phyloP scores from a whole-genome alignment of 2,329 filamentous ascomycete species.

The Verticillium nonalfalfae region DNA sequence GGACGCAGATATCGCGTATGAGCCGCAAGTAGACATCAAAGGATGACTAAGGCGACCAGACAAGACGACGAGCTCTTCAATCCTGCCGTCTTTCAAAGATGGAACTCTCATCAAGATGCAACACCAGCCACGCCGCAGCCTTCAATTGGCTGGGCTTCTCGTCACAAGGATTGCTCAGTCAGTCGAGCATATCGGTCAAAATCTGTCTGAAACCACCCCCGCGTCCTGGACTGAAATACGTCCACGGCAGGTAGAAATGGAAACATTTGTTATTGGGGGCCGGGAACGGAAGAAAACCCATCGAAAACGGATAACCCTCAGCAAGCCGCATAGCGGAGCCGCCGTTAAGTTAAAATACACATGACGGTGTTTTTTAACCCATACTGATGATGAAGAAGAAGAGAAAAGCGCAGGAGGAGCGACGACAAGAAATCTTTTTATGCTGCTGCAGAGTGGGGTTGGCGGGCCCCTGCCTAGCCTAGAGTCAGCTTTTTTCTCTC shows the following conservation, averaged over 20 bases:
- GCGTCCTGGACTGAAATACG: slow-evolving; percentile 37
- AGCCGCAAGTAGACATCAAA: no score
- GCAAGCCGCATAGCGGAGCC: slow-evolving; percentile 50
- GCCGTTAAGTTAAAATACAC: slow-evolving; percentile 39
- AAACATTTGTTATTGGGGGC: slow-evolving; percentile 42
- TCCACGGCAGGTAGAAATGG: slow-evolving; percentile 38
- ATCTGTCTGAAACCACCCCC: slow-evolving; percentile 44
- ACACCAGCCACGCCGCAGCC: no score
- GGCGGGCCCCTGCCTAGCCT: neutral
- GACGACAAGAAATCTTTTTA: slow-evolving; percentile 3
- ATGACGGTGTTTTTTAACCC: slow-evolving; percentile 44
- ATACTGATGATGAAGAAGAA: slow-evolving; percentile 35
- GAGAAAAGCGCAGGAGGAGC: slow-evolving; percentile 14
- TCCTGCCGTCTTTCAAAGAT: no score
- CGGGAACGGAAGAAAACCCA: slow-evolving; percentile 51
- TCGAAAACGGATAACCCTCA: slow-evolving; percentile 41
- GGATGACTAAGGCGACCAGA: no score
- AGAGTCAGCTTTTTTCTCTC: neutral
- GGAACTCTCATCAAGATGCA: no score
- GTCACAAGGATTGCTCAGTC: no score
- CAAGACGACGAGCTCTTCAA: no score
- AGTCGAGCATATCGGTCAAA: neutral
- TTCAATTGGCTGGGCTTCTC: neutral
- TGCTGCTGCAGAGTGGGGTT: neutral
- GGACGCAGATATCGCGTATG: no score